Percentiles rank a stretch among this genome's conserved stretches.
These are phyloP conservation scores for Grosmannia huntii DNA, from an alignment of 2,329 filamentous ascomycete species.

Conservation along the genomic window DNA sequence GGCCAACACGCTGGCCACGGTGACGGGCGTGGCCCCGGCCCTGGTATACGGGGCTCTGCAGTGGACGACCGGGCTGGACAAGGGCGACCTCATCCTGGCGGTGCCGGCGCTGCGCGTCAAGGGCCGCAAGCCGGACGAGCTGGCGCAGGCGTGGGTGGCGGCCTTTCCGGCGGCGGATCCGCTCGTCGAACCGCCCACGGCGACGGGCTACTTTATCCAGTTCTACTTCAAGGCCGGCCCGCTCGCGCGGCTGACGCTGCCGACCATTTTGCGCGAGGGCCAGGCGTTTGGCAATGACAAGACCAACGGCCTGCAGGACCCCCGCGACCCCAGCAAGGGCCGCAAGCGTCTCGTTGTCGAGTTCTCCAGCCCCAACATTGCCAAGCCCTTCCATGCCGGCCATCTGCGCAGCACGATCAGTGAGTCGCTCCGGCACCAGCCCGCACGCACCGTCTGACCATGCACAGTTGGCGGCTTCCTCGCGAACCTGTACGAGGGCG, in stretches of 20 bases:
- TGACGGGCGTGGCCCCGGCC: slow-evolving; percentile 56
- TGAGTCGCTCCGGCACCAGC: not conserved
- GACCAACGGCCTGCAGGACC: slow-evolving; percentile 46
- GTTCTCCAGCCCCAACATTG: slow-evolving; percentile 78
- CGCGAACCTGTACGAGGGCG: slow-evolving; percentile 55
- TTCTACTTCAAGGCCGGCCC: slow-evolving; percentile 69
- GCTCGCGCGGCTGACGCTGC: slow-evolving; percentile 53
- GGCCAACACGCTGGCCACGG: slow-evolving; percentile 50
- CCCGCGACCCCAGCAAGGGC: slow-evolving; percentile 44
- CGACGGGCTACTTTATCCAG: slow-evolving; percentile 56
- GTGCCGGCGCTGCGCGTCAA: slow-evolving; percentile 71
- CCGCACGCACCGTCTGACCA: too few relatives aligned
- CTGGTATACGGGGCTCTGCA: slow-evolving; percentile 65
- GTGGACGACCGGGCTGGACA: slow-evolving; percentile 69
- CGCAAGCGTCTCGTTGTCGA: slow-evolving; percentile 62
- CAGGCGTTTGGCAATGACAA: slow-evolving; percentile 52
- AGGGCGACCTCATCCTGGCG: slow-evolving; percentile 69
- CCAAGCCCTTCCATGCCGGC: slow-evolving; percentile 71
- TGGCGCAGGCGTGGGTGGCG: slow-evolving; percentile 47
- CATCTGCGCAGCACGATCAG: slow-evolving; percentile 66
- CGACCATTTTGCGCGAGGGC: slow-evolving; percentile 52
- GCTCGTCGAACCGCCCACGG: slow-evolving; percentile 56
- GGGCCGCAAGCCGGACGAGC: slow-evolving; percentile 50
- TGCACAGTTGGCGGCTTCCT: slow-evolving; percentile 53
- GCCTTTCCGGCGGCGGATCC: slow-evolving; percentile 48